Base-by-base conservation (phyloP, 495 filamentous ascomycete genomes). In the Stereocaulon alpinum region DNA sequence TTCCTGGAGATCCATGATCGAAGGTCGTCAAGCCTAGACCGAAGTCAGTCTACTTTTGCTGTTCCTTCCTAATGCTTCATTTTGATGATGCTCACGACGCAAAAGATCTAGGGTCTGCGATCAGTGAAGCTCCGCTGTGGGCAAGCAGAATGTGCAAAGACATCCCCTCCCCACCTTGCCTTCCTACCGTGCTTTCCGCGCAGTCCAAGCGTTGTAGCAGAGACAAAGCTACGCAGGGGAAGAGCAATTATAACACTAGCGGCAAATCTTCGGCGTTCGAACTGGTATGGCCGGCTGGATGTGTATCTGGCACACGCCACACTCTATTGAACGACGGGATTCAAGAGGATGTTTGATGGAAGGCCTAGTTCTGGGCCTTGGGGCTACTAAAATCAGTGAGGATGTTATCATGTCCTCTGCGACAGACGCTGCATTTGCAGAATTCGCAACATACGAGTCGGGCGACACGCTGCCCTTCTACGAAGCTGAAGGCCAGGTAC, bases 41-140 rank as follows among this genome's bases (percentile, higher is more conserved):
- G 55, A 48, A 54, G 60, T 58, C 43, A 50, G 42, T 14, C 3
- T 22, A 43, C 43, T 37, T 12, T 10, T 3, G 12, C 12, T 37
- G 22, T 66, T 22, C 66, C 32, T 15, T 45, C 29, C 34, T 24
- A 54, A 45, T 40, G 18, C 43, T 56, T 37, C 18, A 34, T 34
- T 53, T 47, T 20, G 11, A 43, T 15, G 44, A 55, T 56, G 77
- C 84, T 69, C 77, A 91, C 86, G 83, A 85, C 59, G 80, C 71
- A 69, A 89, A 83, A 50, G 81, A 79, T 52, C 80, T 77, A 27
- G 81, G 79, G 72, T 94, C 87, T 62, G 86, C 77, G 65, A 80
- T 76, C 68, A 91, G 78, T 74, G 85, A 84, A 76, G 89, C 83
- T 76, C 91, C 91, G 66, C 86, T 86, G 76, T 93, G 90, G 76